These are phyloP conservation scores for Pterocarpus santalinus DNA, from an alignment of 306 rosid species.

Conservation along the genomic window DNA sequence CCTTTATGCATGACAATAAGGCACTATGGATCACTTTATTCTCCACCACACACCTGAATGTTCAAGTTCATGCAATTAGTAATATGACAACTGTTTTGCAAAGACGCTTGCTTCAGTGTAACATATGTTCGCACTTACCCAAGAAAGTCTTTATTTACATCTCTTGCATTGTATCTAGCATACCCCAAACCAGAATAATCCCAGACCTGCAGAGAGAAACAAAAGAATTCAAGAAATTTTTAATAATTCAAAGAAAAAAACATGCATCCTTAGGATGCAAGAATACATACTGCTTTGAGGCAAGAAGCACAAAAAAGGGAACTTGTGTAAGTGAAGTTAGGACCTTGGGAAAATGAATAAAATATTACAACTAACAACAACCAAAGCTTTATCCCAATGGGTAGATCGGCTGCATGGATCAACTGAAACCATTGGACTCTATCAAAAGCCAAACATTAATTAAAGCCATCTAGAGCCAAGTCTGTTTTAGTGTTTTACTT, in stretches of 20 bases:
- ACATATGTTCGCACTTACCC: conserved; percentile 66
- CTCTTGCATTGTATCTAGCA: conserved; percentile 85
- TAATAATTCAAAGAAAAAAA: conserved; percentile 16
- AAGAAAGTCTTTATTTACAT: conserved; percentile 80
- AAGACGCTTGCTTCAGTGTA: conserved; percentile 33
- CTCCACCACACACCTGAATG: conserved; percentile 88
- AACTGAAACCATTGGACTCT: not conserved
- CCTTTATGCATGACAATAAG: conserved; percentile 81
- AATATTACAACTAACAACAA: conserved; percentile 13
- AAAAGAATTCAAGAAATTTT: conserved; percentile 17
- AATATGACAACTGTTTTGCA: conserved; percentile 33
- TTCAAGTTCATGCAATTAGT: conserved; percentile 48
- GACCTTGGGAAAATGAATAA: not conserved
- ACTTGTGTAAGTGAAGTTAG: too few relatives aligned
- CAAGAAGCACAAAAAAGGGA: too few relatives aligned
- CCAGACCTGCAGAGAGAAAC: conserved; percentile 75
- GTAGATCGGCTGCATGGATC: conserved; percentile 16
- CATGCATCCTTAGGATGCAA: not conserved
- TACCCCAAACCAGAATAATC: conserved; percentile 91
- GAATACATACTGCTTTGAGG: not conserved
- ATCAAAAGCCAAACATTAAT: too few relatives aligned
- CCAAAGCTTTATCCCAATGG: not conserved
- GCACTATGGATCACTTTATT: conserved; percentile 88
- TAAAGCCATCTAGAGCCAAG: too few relatives aligned
- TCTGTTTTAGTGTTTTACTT: too few relatives aligned